Evolutionary conservation across 768 basidiomycete species (phyloP), one percentile per base, ranked within the genome.

Genomic region (Lentinula edodes): DNA sequence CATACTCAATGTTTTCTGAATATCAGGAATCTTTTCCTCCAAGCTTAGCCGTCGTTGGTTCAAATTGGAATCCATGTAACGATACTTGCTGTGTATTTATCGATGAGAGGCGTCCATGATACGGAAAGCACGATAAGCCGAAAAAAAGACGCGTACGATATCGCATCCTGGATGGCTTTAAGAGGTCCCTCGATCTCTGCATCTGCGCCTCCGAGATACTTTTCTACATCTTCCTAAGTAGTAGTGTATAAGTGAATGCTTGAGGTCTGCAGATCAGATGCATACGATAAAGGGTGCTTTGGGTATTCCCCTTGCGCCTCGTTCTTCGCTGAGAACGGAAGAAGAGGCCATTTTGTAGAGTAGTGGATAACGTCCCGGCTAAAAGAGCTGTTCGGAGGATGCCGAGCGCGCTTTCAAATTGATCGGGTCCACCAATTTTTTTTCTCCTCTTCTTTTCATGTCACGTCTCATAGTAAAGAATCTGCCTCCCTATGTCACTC

Each of bases 1-100:
- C 85, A 98, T 96, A 64, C 81, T 81, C 46, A 99, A 75, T 2
- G 95, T 98, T 77, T 95, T 94, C 68, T 84, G 84, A 69, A 98
- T 93, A 72, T 99, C 97, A 0, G 96, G 95, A 41, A 98, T 95
- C 80, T 99, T 98, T 63, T 93, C 91, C 66, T 95, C 90, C 5
- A 98, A 80, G 16, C 89, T 85, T 56, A 81, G 81, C 58, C 90
- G 81, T 51, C 95, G 83, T 69, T 93, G 89, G 6, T 86, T 78
- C 53, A 95, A 78, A 70, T 86, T 95, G 15, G 85, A 76, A 66
- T 98, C 96, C 96, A 99, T 98, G 76, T 96, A 98, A 54, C 91
- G 90, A 79, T 99, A 98, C 80, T 99, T 98, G 67, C 96, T 99
- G 76, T 69, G 72, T 79, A 62, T 66, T 63, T 63, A 63, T 66